A percentile compares a stretch with the other conserved stretches of the same genome.
Conservation (phyloP, 75 land plant species). For the Cupressus sempervirens region DNA sequence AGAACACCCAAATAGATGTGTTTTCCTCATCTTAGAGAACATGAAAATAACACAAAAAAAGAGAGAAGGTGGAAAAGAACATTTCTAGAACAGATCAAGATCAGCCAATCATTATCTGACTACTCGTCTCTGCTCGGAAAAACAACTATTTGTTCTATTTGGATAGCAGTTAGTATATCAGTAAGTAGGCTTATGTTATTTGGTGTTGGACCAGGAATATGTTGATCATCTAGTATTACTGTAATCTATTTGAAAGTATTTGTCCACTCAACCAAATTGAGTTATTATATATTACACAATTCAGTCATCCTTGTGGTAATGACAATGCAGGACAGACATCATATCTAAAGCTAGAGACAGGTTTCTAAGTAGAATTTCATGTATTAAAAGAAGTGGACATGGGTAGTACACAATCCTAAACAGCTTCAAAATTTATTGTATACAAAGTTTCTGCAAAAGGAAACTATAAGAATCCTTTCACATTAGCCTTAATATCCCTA, state of each 20-base stretch:
- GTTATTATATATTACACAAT: neutral
- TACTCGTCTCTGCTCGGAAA: neutral
- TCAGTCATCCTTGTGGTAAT: neutral
- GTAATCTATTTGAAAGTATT: neutral
- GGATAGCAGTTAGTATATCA: neutral
- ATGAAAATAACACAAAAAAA: neutral
- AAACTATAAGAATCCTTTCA: neutral
- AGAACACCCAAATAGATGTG: neutral
- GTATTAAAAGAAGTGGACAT: neutral
- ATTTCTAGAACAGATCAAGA: neutral
- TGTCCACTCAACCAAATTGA: neutral
- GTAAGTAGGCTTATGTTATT: neutral
- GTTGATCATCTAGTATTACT: neutral
- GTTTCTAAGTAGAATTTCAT: neutral
- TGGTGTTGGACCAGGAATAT: neutral
- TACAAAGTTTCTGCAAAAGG: neutral
- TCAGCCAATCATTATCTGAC: neutral
- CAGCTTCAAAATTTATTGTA: neutral
- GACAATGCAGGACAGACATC: neutral
- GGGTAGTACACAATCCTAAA: neutral
- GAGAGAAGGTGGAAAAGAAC: neutral
- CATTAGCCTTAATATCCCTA: neutral
- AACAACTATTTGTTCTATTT: neutral
- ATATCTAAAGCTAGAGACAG: neutral
- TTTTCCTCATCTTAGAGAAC: neutral